phyloP scores from a whole-genome alignment of 2,329 filamentous ascomycete genomes.

The Zalaria obscura region DNA sequence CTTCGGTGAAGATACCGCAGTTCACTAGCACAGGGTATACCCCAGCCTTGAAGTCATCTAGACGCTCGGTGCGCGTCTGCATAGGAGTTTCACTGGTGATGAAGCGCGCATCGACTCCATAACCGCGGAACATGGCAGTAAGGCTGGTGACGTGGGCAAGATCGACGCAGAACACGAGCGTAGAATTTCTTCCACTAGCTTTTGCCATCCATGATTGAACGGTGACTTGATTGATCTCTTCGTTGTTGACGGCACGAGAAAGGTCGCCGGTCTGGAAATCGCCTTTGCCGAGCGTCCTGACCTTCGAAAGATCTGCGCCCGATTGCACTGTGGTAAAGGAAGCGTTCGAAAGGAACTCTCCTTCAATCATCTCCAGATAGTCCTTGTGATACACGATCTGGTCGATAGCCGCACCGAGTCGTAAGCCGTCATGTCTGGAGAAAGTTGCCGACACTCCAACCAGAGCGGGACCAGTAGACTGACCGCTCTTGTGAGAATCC shows the following conservation, averaged over 20 bases:
- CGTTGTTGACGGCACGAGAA: slow-evolving; percentile 70
- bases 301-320: slow-evolving; percentile 56
- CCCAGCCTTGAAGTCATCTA: slow-evolving; percentile 62
- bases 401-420: slow-evolving; percentile 73
- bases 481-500: slow-evolving; percentile 23
- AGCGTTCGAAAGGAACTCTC: slow-evolving; percentile 86
- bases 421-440: slow-evolving; percentile 70
- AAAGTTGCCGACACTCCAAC: slow-evolving; percentile 82
- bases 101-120: slow-evolving; percentile 70
- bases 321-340: slow-evolving; percentile 86
- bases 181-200: slow-evolving; percentile 61
- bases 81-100: slow-evolving; percentile 73
- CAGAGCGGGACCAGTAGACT: slow-evolving; percentile 38
- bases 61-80: slow-evolving; percentile 49
- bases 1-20: slow-evolving; percentile 92
- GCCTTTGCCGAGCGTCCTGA: slow-evolving; percentile 41
- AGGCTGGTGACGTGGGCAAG: slow-evolving; percentile 65
- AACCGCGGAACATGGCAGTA: slow-evolving; percentile 58
- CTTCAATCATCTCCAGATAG: slow-evolving; percentile 67
- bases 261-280: slow-evolving; percentile 74
- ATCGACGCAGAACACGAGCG: slow-evolving; percentile 89
- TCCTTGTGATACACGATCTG: slow-evolving; percentile 93
- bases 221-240: slow-evolving; percentile 66
- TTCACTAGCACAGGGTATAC: slow-evolving; percentile 84
- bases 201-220: slow-evolving; percentile 76